Base-by-base conservation (phyloP, 2,329 filamentous ascomycete species). In the Purpureocillium takamizusanense region DNA sequence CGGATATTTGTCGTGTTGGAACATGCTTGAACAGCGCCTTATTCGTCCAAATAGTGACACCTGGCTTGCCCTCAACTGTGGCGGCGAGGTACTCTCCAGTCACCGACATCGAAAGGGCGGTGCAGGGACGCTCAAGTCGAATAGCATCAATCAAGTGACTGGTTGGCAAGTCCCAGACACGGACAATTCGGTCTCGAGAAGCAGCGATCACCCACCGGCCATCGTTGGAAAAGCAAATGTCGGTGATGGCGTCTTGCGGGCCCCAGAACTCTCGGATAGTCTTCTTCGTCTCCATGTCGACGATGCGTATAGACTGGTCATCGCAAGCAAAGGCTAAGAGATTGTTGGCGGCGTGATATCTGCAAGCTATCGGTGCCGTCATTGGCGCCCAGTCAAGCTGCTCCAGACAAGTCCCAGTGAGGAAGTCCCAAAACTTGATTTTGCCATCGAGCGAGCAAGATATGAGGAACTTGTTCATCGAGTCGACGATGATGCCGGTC, bases 351-450 rank as follows among this genome's bases (percentile, higher is more conserved):
- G 82, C 70, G 54, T 94, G 89, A 56, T 94, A 92, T 41, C 81
- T 80, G 49, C 90, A 80, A 13, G 76, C 79, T 1, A 78, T 85
- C 37, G 94, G 81, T 33, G 80, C 75, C 4, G 81, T 80, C 73
- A 85, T 86, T 6, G 61, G 60, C 33, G 82, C 77, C 83, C 88
- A 94, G 57, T 89, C 80, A 37, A 97, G 78, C 53, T 95, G 81
- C 45, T 90, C 76, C 10, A 85, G 56, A 3, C 97, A 70, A 33
- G 78, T 74, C 7, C 90, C 92, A 0, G 84, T 86, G n/a, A 79
- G 62, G 46, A 98, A 94, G 47, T 94, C 86, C 94, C 94, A 98
- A 57, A 98, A 97, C 66, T 95, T 97, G 51, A 97, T 74, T 59
- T 83, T 94, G 25, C 92, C 92, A 59, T 98, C 92, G 12, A 88